Conservation (phyloP, 805 yeast species). For the Candida suzukii region DNA sequence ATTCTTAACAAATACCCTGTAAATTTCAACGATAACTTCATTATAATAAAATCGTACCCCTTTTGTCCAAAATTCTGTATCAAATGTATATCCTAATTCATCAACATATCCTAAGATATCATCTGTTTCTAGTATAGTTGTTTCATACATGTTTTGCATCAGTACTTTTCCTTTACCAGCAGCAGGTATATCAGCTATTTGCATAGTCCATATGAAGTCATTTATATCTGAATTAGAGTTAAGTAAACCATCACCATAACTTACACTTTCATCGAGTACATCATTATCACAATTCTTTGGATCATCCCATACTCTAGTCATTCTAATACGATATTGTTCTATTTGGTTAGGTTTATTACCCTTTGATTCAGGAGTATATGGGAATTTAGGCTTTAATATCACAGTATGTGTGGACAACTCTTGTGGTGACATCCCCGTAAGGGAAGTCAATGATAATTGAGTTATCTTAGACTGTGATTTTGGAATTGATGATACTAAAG, state of each 20-base stretch:
- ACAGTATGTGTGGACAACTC: conserved; percentile 41
- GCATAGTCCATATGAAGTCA: conserved; percentile 51
- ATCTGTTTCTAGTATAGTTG: conserved; percentile 42
- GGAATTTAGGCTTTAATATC: conserved; percentile 41
- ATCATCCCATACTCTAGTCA: conserved; percentile 39
- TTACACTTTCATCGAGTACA: background rate
- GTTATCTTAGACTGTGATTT: conserved; percentile 34
- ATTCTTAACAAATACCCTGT: conserved; percentile 36
- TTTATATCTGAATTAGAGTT: conserved; percentile 8
- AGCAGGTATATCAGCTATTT: conserved; percentile 65
- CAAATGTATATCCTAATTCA: conserved; percentile 65
- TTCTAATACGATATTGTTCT: conserved; percentile 45
- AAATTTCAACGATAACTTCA: conserved; percentile 54
- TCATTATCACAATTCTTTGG: background rate
- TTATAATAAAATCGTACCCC: conserved; percentile 61
- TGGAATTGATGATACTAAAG: conserved; percentile 38
- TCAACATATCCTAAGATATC: conserved; percentile 41
- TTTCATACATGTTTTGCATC: conserved; percentile 62
- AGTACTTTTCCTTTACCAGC: conserved; percentile 62
- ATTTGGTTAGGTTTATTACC: conserved; percentile 53
- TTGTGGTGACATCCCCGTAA: conserved; percentile 44
- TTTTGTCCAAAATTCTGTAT: conserved; percentile 51
- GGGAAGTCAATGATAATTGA: conserved; percentile 40
- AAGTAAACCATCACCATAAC: conserved; percentile 11
- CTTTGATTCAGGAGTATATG: conserved; percentile 45